phyloP scores from a whole-genome alignment of 164 flowering plant genomes.

The Taxillus chinensis region DNA sequence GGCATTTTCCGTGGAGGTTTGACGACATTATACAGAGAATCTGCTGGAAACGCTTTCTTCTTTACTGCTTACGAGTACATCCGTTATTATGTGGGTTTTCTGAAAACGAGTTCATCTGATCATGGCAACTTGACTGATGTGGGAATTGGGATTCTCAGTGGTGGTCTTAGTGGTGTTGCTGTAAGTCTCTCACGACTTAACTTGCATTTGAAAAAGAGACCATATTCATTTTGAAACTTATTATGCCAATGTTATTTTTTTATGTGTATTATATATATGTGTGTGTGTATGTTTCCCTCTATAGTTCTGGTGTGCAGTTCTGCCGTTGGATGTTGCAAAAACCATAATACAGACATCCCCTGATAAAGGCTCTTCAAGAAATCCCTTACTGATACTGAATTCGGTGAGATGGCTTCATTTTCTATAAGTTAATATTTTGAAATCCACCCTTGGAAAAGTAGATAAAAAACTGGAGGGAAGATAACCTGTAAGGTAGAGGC shows the following conservation, averaged over 20 bases:
- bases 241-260: not conserved
- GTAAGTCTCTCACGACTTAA: conserved; percentile 35
- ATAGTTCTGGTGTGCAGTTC: conserved; percentile 78
- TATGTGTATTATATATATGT: not conserved
- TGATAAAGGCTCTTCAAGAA: conserved; percentile 35
- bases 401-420: conserved; percentile 29
- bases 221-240: not conserved
- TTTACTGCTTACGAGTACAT: conserved; percentile 67
- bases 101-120: conserved; percentile 34
- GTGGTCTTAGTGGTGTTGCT: conserved; percentile 84
- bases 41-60: conserved; percentile 67
- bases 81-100: conserved; percentile 52
- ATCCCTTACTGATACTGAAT: conserved; percentile 53
- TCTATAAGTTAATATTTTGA: not conserved
- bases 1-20: conserved; percentile 79
- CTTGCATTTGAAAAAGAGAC: not conserved
- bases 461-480: not conserved
- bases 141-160: conserved; percentile 72
- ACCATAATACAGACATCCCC: conserved; percentile 73
- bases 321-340: conserved; percentile 85
- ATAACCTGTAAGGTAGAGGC: not conserved
- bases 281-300: not conserved
- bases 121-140: conserved; percentile 44
- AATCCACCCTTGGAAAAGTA: not conserved
- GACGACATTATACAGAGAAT: conserved; percentile 73